A percentile compares a stretch with the other conserved stretches of the same genome.
These are phyloP conservation scores for Canariomyces notabilis DNA, from an alignment of 2,329 filamentous ascomycete genomes.

Conservation along the genomic window DNA sequence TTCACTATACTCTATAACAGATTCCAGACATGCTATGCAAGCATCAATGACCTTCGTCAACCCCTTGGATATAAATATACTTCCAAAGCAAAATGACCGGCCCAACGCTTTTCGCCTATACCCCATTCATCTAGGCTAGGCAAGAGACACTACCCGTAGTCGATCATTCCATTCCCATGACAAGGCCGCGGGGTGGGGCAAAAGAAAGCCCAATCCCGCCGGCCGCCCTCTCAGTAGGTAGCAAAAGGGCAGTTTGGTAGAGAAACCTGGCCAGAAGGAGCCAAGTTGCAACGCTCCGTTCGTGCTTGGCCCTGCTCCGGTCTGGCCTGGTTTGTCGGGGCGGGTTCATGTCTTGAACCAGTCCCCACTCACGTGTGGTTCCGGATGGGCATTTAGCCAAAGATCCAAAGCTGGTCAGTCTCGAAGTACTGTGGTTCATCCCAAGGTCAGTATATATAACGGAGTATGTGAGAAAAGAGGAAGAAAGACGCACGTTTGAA, in stretches of 20 bases:
- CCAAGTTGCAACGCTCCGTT: too few species aligned
- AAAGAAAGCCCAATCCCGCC: neutral
- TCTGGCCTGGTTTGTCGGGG: constrained; percentile 1
- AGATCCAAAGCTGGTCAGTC: constrained; percentile 54
- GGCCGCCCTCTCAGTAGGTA: constrained; percentile 10
- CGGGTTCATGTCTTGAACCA: constrained; percentile 2
- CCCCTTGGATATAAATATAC: constrained; percentile 2
- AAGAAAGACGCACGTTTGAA: constrained; percentile 24
- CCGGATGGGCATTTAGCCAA: constrained; percentile 38
- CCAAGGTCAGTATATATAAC: neutral
- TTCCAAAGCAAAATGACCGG: neutral
- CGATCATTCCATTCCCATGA: constrained; percentile 18
- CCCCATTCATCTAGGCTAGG: neutral
- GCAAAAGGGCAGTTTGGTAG: neutral
- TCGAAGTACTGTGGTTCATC: constrained; percentile 44
- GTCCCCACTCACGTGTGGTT: neutral
- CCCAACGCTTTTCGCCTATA: neutral
- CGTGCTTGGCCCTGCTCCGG: neutral
- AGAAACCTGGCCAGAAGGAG: too few species aligned
- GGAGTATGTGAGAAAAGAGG: neutral
- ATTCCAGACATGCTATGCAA: constrained; percentile 4
- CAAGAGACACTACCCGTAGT: constrained; percentile 3
- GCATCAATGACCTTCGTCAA: neutral
- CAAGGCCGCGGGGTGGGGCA: constrained; percentile 1
- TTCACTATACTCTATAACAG: constrained; percentile 7